Base-by-base conservation (phyloP, 257 asterid species). In the Oldenlandia corymbosa region DNA sequence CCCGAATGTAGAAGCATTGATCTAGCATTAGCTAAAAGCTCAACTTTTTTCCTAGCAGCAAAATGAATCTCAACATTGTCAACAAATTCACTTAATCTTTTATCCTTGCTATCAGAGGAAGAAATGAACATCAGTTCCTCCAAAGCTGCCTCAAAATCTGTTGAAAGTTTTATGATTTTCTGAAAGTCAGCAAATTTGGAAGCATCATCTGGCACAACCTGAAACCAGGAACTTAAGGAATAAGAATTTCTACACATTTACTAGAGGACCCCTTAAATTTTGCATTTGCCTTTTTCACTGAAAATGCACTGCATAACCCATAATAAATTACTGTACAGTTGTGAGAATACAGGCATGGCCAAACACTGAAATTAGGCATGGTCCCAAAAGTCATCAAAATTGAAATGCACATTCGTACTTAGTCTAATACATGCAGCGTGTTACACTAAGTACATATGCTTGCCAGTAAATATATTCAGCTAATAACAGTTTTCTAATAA, bases 151-250 rank as follows among this genome's bases (percentile, higher is more conserved):
- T 93, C 97, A 73, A 90, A 93, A 43, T 83, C 94, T 67, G 83
- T 74, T 31, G 97, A 82, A 62, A 79, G 81, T 77, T 84, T 81
- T 56, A 89, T 82, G 61, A 84, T 79, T 78, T 81, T 88, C 79
- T 90, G 97, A 75, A 93, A 90, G 79, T 83, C 96, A 5, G 83
- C 83, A 68, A 93, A 88, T 83, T 85, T 90, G 80, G 97, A 93
- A 79, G 99, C 95, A 69, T 90, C 96, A 72, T 84, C 95, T 4
- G 99, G 99, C 50, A 90, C 95, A 65, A 81, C 84, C 99, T 90
- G 82, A 70, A 76, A 72, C 57, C 68, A 73, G 60, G 71, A 54
- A 73, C 51, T 55, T 42, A 57, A 58, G 50, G 46, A 61, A 73
- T 52, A 57, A 71, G 53, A 30, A 70, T 31, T 54, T 57, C 58